Base-by-base conservation (phyloP, 2,329 filamentous ascomycete genomes). In the Teratosphaeriaceae sp. region DNA sequence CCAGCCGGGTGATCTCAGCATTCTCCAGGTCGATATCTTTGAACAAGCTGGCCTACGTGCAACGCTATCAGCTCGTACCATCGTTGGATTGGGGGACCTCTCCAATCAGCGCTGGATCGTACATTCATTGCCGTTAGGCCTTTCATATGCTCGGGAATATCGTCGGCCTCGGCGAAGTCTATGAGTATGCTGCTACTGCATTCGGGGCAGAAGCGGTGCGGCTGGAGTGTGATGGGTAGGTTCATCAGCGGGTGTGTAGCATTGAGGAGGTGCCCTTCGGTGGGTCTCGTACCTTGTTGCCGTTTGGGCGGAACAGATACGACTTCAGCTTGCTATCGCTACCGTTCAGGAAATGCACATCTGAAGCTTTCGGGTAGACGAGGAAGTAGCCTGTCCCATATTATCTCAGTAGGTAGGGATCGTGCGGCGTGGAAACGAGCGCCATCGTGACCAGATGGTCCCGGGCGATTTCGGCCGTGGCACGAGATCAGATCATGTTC, bases 181-280 rank as follows among this genome's bases (percentile, higher is more conserved):
- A 58, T 56, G 31, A 56, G 36, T 16, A 57, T 42, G 26, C 40
- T 48, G 40, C 43, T 50, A n/a, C 51, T 44, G 43, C 53, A 59
- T 20, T 49, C 49, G 5, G 42, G 38, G 47, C 55, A 57, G 42
- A 57, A 58, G n/a, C n/a, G n/a, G n/a, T n/a, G 9, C n/a, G n/a
- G n/a, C n/a, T n/a, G n/a, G n/a, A n/a, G n/a, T n/a, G n/a, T n/a
- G n/a, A n/a, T n/a, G n/a, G n/a, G n/a, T n/a, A n/a, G n/a, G n/a
- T n/a, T n/a, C n/a, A n/a, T n/a, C n/a, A n/a, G n/a, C n/a, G n/a
- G n/a, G n/a, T n/a, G n/a, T n/a, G n/a, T n/a, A n/a, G n/a, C n/a
- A n/a, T n/a, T n/a, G n/a, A n/a, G n/a, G n/a, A n/a, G n/a, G n/a
- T n/a, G n/a, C n/a, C n/a, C n/a, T n/a, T 11, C 46, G 39, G 43